phyloP scores from a whole-genome alignment of 2,329 filamentous ascomycete species.

The Drechslerella coelobrocha region DNA sequence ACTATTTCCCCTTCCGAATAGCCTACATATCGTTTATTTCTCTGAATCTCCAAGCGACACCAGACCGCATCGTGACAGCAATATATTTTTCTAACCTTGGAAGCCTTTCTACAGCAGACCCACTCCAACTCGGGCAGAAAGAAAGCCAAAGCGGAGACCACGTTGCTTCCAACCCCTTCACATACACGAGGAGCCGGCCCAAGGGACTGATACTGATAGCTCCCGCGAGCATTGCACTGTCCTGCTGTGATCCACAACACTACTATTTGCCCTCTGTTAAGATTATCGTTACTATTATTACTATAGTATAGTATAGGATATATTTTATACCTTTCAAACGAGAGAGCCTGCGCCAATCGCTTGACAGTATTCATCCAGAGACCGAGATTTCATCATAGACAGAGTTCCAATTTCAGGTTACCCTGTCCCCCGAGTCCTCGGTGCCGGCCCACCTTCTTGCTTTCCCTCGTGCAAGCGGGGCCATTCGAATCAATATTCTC shows the following conservation, averaged over 20 bases:
- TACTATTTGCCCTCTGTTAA: no score
- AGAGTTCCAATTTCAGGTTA: constrained; percentile 34
- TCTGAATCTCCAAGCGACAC: background rate
- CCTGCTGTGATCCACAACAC: no score
- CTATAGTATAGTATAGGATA: background rate
- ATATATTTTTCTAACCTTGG: no score
- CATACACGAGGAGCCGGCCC: no score
- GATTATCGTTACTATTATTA: no score
- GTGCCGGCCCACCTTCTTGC: constrained; percentile 19
- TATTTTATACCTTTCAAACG: background rate
- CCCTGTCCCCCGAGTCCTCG: constrained; percentile 42
- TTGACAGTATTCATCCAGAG: background rate
- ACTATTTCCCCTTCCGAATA: background rate
- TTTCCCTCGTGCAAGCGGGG: constrained; percentile 19
- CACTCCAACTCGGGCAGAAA: no score
- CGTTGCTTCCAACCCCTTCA: no score
- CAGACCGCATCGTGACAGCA: background rate
- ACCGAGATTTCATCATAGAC: background rate
- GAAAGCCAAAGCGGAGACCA: no score
- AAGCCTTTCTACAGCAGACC: no score
- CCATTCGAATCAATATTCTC: constrained; percentile 25
- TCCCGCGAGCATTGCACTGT: no score
- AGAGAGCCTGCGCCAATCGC: constrained; percentile 5
- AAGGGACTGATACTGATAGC: no score
- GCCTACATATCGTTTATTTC: background rate